These are phyloP conservation scores for Aspergillus awamori DNA, from an alignment of 2,329 filamentous ascomycete genomes.

Conservation along the genomic window DNA sequence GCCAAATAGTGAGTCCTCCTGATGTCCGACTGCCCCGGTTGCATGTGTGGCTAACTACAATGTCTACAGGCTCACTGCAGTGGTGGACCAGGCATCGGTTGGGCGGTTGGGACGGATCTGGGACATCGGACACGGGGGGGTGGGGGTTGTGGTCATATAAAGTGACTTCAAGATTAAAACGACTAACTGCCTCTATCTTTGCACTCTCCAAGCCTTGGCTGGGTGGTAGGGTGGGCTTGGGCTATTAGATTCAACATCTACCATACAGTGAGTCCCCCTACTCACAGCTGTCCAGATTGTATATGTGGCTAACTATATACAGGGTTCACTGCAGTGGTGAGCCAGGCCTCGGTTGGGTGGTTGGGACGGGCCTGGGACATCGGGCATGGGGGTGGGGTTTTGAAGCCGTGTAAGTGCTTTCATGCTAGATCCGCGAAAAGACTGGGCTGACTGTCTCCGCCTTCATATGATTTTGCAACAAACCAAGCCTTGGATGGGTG, in stretches of 20 bases:
- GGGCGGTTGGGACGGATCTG: constrained; percentile 12
- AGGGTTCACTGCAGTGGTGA: background rate
- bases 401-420: too few species aligned
- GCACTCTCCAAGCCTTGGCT: background rate
- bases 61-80: background rate
- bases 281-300: too few species aligned
- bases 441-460: too few species aligned
- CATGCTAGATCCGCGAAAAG: too few species aligned
- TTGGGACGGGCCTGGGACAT: constrained; percentile 5
- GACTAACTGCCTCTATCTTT: too few species aligned
- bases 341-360: constrained; percentile 11
- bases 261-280: background rate
- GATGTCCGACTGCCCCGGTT: too few species aligned
- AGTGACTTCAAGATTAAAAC: too few species aligned
- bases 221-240: constrained; percentile 5
- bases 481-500: background rate
- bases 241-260: background rate
- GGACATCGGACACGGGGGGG: background rate
- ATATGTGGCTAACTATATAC: background rate
- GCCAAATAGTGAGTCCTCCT: too few species aligned
- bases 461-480: background rate
- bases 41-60: background rate
- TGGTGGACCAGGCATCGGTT: background rate
- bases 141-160: too few species aligned
- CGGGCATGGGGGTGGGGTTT: background rate